These are phyloP conservation scores for Tagetes erecta DNA, from an alignment of 129 eudicot genomes.

Conservation along the genomic window DNA sequence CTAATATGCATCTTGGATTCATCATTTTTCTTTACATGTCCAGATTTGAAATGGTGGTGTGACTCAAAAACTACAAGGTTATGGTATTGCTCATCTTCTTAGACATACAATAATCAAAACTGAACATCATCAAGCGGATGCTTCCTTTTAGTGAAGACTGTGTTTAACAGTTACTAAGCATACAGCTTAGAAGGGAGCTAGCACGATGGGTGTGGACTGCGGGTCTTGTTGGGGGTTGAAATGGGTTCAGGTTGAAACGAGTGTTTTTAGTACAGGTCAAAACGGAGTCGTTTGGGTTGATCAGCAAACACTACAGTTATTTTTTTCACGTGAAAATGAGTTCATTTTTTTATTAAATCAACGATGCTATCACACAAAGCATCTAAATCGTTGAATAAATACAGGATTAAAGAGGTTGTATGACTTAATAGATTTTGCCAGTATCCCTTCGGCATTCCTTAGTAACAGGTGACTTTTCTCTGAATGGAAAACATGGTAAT, in stretches of 20 bases:
- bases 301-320: not conserved
- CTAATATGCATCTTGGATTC: not conserved
- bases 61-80: slow-evolving; percentile 6
- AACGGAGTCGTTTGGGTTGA: not conserved
- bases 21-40: not conserved
- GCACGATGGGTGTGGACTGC: not conserved
- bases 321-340: not conserved
- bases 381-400: not conserved
- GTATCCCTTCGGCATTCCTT: not conserved
- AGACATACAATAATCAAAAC: not conserved
- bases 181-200: not conserved
- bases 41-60: not conserved
- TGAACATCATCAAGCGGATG: not conserved
- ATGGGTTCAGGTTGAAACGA: not conserved
- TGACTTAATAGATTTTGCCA: not conserved
- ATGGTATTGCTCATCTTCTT: not conserved
- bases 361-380: not conserved
- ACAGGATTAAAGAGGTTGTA: not conserved
- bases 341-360: not conserved
- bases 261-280: not conserved
- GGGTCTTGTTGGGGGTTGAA: not conserved
- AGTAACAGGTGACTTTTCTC: not conserved
- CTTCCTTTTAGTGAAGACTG: slow-evolving; percentile 3
- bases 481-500: slow-evolving; percentile 10
- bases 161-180: not conserved